Base-by-base conservation (phyloP, 495 filamentous ascomycete genomes). In the Terfezia claveryi region DNA sequence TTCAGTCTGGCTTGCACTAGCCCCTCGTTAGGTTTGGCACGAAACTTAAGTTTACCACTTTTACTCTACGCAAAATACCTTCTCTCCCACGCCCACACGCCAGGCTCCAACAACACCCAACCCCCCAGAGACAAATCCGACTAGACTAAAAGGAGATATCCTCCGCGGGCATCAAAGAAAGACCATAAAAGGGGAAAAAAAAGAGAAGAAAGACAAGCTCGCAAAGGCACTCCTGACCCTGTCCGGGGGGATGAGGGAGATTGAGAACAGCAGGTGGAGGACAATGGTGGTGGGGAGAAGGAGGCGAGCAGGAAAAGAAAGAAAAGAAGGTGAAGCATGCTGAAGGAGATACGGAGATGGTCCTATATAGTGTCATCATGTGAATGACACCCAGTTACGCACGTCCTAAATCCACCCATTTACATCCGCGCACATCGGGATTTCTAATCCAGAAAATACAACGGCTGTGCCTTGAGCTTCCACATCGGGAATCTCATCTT, bases 231-330 rank as follows among this genome's bases (percentile, higher is more conserved):
- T 16, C 11, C 50, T 23, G 50, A 14, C 50, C 12, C 14, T 23
- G 12, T 23, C 14, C 38, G 4, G 14, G 50, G 20, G 4, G 36
- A 50, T 46, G 41, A 58, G 59, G 51, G 55, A 63, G 55, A 61
- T 59, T 41, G 60, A 49, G 4, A 56, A 62, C 57, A 59, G 52
- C 37, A 49, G n/a, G 63, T 61, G 38, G 38, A 57, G 10, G 56
- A 17, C 20, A 57, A 55, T 16, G 57, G 59, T 49, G 51, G 10
- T 44, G 50, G 38, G 27, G 52, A 53, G 60, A 50, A 58, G 23
- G 54, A 49, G 59, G n/a, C n/a, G n/a, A n/a, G n/a, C n/a, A n/a
- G n/a, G 38, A 36, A 27, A 52, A 2, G 51, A n/a, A 56, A 53
- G 23, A 23, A 36, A 50, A 49, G 56, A 54, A 46, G 17, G 38